Conservation (phyloP, 2,329 filamentous ascomycete genomes). For the Alternaria incomplexa region DNA sequence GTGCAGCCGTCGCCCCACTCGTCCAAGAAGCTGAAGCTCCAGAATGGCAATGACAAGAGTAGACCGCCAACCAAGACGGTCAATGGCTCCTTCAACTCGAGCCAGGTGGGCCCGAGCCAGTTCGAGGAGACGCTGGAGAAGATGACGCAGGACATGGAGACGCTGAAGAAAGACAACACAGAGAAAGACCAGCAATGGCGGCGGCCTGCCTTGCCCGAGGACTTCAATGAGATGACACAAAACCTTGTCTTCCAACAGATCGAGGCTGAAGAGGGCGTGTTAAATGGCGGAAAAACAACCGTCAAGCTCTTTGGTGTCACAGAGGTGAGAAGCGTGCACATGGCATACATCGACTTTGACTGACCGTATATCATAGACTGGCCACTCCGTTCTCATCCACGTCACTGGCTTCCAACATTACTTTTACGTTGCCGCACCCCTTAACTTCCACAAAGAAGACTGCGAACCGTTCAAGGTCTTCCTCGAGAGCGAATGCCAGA, state of each 20-base stretch:
- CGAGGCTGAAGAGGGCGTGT: slow-evolving; percentile 86
- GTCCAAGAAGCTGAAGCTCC: slow-evolving; percentile 84
- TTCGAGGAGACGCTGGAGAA: slow-evolving; percentile 98
- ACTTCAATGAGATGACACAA: slow-evolving; percentile 69
- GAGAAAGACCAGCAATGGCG: slow-evolving; percentile 96
- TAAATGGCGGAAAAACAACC: slow-evolving; percentile 76
- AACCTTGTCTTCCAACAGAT: slow-evolving; percentile 93
- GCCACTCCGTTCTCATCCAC: slow-evolving; percentile 92
- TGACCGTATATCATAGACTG: slow-evolving; percentile 54
- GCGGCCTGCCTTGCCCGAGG: slow-evolving; percentile 62
- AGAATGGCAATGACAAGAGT: slow-evolving; percentile 62
- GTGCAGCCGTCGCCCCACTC: slow-evolving; percentile 55
- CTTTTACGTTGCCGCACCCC: slow-evolving; percentile 87
- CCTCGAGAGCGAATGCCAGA: slow-evolving; percentile 78
- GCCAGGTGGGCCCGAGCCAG: slow-evolving; percentile 85
- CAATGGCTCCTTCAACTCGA: slow-evolving; percentile 62
- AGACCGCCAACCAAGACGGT: slow-evolving; percentile 69
- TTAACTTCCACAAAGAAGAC: slow-evolving; percentile 79
- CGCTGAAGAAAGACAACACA: slow-evolving; percentile 82
- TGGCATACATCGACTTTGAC: background rate
- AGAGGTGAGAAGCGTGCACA: slow-evolving; percentile 57
- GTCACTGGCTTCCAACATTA: slow-evolving; percentile 97
- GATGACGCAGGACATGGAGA: slow-evolving; percentile 89
- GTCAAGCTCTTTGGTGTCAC: slow-evolving; percentile 96
- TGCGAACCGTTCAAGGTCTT: slow-evolving; percentile 79